These are phyloP conservation scores for Boletus sp. DNA, from an alignment of 768 basidiomycete species.

Conservation along the genomic window DNA sequence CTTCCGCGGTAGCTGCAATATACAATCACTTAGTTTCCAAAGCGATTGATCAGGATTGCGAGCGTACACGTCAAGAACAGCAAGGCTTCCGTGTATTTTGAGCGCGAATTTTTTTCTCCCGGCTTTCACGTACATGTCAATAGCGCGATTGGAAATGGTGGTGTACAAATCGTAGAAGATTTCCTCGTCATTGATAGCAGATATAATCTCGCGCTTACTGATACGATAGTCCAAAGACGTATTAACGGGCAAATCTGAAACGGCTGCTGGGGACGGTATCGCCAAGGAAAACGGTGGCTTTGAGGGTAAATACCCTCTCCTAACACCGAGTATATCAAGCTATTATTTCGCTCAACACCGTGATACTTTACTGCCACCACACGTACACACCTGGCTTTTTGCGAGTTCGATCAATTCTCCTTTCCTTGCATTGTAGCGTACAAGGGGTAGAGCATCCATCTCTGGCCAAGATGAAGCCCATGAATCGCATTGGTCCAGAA, in stretches of 20 bases:
- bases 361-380: neutral
- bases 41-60: neutral
- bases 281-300: constrained; percentile 70
- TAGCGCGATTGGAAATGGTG: constrained; percentile 71
- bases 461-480: constrained; percentile 55
- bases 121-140: constrained; percentile 82
- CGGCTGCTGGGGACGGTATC: constrained; percentile 17
- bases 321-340: constrained; percentile 85
- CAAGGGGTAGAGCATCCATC: constrained; percentile 46
- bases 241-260: constrained; percentile 17
- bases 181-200: constrained; percentile 53
- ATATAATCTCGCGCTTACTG: constrained; percentile 59
- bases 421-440: constrained; percentile 68
- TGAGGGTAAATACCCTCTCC: constrained; percentile 66
- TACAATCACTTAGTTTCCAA: constrained; percentile 8
- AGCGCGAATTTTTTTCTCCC: constrained; percentile 83
- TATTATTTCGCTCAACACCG: constrained; percentile 31
- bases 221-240: constrained; percentile 37
- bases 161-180: constrained; percentile 80
- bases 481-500: constrained; percentile 73
- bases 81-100: constrained; percentile 81
- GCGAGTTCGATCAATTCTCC: constrained; percentile 93
- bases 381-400: constrained; percentile 67
- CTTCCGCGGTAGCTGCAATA: constrained; percentile 62
- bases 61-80: constrained; percentile 87